Conservation (phyloP, 768 basidiomycete genomes). For the Lactarius hengduanensis region DNA sequence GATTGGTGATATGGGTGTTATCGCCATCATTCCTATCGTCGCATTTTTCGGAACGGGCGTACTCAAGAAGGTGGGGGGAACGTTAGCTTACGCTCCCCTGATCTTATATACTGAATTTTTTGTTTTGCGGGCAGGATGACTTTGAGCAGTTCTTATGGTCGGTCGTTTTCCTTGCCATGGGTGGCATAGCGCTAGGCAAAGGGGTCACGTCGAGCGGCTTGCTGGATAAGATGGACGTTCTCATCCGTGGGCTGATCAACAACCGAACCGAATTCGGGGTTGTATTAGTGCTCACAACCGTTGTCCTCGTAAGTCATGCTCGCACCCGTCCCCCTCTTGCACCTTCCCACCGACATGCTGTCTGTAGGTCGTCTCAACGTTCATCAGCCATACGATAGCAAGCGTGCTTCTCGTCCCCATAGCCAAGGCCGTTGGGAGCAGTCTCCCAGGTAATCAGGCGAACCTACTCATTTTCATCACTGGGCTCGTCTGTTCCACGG, state of each 20-base stretch:
- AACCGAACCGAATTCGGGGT: conserved; percentile 68
- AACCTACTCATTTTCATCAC: conserved; percentile 93
- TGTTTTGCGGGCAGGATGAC: conserved; percentile 60
- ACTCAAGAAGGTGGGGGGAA: conserved; percentile 76
- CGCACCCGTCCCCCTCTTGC: not conserved
- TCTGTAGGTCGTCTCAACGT: conserved; percentile 79
- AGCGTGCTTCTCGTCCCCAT: conserved; percentile 97
- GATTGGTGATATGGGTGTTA: conserved; percentile 96
- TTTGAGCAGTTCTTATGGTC: conserved; percentile 95
- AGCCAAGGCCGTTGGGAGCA: conserved; percentile 84
- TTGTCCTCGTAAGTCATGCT: conserved; percentile 35
- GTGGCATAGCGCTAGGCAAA: conserved; percentile 93
- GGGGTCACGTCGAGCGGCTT: conserved; percentile 90
- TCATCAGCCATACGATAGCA: conserved; percentile 97
- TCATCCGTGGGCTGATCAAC: conserved; percentile 57
- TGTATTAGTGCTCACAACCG: conserved; percentile 53
- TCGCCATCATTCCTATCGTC: conserved; percentile 89
- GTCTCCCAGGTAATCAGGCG: conserved; percentile 62
- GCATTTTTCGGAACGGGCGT: conserved; percentile 94
- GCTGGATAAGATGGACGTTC: conserved; percentile 68
- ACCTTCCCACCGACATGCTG: not conserved
- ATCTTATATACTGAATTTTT: not conserved
- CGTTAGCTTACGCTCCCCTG: not conserved
- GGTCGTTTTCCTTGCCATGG: conserved; percentile 96
- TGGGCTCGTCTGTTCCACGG: conserved; percentile 87